These are phyloP conservation scores for Pichia exigua DNA, from an alignment of 805 yeast species.

Conservation along the genomic window DNA sequence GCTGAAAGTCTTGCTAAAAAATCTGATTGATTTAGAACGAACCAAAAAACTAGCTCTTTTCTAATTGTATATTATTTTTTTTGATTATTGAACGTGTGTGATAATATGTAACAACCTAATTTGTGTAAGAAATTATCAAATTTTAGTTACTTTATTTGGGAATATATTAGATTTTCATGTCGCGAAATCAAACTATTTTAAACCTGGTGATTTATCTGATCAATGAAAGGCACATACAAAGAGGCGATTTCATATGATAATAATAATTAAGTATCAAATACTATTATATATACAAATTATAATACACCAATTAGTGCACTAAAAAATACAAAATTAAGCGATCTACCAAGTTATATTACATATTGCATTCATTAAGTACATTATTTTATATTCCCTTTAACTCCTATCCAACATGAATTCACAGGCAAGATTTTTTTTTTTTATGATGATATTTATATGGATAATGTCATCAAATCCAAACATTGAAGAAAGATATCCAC, in stretches of 20 bases:
- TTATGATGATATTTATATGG: conserved; percentile 33
- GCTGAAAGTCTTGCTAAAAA: conserved; percentile 31
- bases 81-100: not conserved
- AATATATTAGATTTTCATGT: not conserved
- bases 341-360: not conserved
- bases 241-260: not conserved
- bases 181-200: not conserved
- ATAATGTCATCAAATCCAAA: conserved; percentile 35
- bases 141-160: not conserved
- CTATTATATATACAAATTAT: too few relatives aligned
- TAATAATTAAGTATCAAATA: not conserved
- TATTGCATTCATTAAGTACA: not conserved
- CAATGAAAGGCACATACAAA: not conserved
- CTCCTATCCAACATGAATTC: conserved; percentile 14
- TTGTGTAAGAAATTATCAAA: not conserved
- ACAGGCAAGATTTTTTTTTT: conserved; percentile 24
- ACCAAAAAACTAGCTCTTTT: not conserved
- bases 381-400: not conserved
- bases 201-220: not conserved
- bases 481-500: conserved; percentile 23
- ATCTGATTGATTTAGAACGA: not conserved
- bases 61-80: not conserved
- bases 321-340: too few relatives aligned
- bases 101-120: too few relatives aligned
- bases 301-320: too few relatives aligned